These are phyloP conservation scores for Pisolithus orientalis DNA, from an alignment of 768 basidiomycete species.

Conservation along the genomic window DNA sequence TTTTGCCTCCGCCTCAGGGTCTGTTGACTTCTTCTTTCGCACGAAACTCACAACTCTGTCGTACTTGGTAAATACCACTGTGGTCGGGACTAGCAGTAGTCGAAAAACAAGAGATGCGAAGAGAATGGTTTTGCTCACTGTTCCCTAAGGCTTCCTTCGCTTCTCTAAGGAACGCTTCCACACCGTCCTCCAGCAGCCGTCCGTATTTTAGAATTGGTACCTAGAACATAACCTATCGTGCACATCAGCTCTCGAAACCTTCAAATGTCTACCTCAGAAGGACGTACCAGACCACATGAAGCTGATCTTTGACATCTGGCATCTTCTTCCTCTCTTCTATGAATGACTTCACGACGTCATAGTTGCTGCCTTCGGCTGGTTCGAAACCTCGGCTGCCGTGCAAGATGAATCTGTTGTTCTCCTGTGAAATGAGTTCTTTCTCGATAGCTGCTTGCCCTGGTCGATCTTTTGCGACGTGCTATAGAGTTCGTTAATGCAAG, in stretches of 20 bases:
- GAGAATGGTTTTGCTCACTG: not conserved
- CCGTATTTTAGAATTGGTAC: not conserved
- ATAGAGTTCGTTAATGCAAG: not conserved
- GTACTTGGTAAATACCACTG: not conserved
- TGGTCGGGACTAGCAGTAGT: not conserved
- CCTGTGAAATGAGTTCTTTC: slow-evolving; percentile 4
- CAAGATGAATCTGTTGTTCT: slow-evolving; percentile 8
- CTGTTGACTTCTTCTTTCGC: not conserved
- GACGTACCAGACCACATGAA: slow-evolving; percentile 11
- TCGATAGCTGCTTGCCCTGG: slow-evolving; percentile 5
- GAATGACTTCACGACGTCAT: slow-evolving; percentile 4
- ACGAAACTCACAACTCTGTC: no score
- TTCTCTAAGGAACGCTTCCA: not conserved
- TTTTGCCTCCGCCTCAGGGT: not conserved
- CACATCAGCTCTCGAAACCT: not conserved
- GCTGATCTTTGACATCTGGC: slow-evolving; percentile 1
- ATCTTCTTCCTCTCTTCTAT: not conserved
- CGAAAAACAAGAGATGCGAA: not conserved
- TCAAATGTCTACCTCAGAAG: not conserved
- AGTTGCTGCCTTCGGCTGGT: slow-evolving; percentile 2
- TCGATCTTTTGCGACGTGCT: not conserved
- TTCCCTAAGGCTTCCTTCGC: not conserved
- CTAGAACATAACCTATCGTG: not conserved
- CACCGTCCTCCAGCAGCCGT: slow-evolving; percentile 1
- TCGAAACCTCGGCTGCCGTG: slow-evolving; percentile 14